Evolutionary conservation across 371 early-diverging fungal genomes (phyloP).

Genomic region (Apophysomyces elegans): DNA sequence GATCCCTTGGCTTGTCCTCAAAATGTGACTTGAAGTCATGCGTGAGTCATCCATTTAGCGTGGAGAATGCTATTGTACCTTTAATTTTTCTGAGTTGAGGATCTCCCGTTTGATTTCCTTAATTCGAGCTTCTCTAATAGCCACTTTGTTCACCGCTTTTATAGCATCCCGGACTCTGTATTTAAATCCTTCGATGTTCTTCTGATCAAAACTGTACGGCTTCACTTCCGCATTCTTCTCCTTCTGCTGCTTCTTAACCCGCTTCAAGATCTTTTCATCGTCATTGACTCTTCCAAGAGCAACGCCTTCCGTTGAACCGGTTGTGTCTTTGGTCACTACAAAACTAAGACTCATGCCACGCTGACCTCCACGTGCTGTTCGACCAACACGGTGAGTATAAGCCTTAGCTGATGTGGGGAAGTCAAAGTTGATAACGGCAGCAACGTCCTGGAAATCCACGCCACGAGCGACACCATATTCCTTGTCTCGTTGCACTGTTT

Average conservation of each 20-base stretch:
- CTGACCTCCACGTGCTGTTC: conserved; percentile 94
- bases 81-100: conserved; percentile 91
- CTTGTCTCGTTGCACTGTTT: conserved; percentile 64
- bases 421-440: conserved; percentile 98
- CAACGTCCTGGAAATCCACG: conserved; percentile 94
- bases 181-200: conserved; percentile 86
- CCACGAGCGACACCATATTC: conserved; percentile 98
- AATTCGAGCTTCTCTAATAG: conserved; percentile 88
- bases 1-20: conserved; percentile 94
- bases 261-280: conserved; percentile 74
- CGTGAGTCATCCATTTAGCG: neutral
- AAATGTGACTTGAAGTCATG: conserved; percentile 75
- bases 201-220: conserved; percentile 88
- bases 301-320: conserved; percentile 30
- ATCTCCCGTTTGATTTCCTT: conserved; percentile 94
- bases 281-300: conserved; percentile 44
- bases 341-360: conserved; percentile 91
- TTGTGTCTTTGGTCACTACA: conserved; percentile 61
- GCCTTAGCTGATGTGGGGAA: conserved; percentile 89
- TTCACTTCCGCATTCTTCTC: conserved; percentile 68
- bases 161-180: conserved; percentile 93
- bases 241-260: conserved; percentile 73
- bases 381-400: conserved; percentile 96
- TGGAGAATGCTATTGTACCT: conserved; percentile 39
- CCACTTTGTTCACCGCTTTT: conserved; percentile 72